Evolutionary conservation across 306 rosid genomes (phyloP).

Genomic region (Benincasa hispida): DNA sequence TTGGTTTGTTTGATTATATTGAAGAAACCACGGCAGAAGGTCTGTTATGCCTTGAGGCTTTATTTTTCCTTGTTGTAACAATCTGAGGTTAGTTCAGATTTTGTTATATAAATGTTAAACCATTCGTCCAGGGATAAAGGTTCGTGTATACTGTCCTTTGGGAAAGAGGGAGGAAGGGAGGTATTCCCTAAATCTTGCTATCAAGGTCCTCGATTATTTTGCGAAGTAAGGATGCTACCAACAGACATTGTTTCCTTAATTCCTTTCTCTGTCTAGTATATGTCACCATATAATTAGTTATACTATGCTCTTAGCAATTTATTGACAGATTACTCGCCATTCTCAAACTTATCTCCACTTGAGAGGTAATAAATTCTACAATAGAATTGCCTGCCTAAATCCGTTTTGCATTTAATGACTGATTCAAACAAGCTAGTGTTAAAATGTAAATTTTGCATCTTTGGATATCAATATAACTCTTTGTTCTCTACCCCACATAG

Average conservation of each 20-base stretch:
- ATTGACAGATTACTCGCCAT: neutral
- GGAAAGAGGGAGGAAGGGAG: constrained; percentile 41
- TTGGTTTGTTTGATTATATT: constrained; percentile 40
- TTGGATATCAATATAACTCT: neutral
- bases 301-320: neutral
- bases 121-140: constrained; percentile 31
- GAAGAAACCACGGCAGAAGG: constrained; percentile 38
- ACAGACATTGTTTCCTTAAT: neutral
- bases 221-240: constrained; percentile 21
- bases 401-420: neutral
- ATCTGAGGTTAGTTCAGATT: neutral
- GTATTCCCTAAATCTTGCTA: constrained; percentile 38
- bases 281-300: neutral
- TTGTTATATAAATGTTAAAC: neutral
- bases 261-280: neutral
- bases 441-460: neutral
- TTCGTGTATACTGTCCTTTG: constrained; percentile 37
- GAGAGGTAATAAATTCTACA: neutral
- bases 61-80: neutral
- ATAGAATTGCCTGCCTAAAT: neutral
- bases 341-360: neutral
- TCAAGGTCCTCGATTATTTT: constrained; percentile 33
- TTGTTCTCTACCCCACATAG: neutral
- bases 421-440: neutral
- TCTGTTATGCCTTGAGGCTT: constrained; percentile 5